Conservation (phyloP, 78 protist genomes). For the Protostelium mycophagum region DNA sequence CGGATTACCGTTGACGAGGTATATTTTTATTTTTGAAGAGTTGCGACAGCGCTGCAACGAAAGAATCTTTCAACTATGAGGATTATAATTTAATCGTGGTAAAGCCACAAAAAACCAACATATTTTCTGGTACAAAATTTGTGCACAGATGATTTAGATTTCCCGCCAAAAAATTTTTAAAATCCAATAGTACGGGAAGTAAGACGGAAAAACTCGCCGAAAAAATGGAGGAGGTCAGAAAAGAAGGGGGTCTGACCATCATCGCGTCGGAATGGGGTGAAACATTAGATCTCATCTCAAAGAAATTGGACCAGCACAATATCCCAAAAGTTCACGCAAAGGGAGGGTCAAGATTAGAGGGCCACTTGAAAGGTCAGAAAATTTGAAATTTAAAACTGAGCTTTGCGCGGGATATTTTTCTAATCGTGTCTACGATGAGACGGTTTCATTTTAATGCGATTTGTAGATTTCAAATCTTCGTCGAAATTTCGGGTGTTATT, state of each 20-base stretch:
- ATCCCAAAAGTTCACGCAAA: not conserved
- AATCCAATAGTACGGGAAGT: not conserved
- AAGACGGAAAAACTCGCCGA: not conserved
- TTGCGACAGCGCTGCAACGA: too few species aligned
- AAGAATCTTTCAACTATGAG: too few species aligned
- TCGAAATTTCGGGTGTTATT: not conserved
- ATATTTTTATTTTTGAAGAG: too few species aligned
- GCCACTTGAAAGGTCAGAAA: not conserved
- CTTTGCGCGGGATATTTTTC: too few species aligned
- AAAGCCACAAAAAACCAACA: not conserved
- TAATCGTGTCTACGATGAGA: not conserved
- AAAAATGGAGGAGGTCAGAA: not conserved
- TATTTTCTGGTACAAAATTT: not conserved
- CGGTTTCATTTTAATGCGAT: too few species aligned
- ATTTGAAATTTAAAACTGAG: too few species aligned
- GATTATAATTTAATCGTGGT: too few species aligned
- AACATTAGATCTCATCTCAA: not conserved
- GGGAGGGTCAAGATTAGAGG: not conserved
- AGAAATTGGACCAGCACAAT: not conserved
- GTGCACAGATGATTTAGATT: not conserved
- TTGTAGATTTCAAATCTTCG: not conserved
- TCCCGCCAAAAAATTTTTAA: too few species aligned
- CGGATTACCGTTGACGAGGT: too few species aligned
- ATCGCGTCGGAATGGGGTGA: not conserved
- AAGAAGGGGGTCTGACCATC: not conserved